phyloP scores from a whole-genome alignment of 306 rosid genomes.

The Vigna trinervia region DNA sequence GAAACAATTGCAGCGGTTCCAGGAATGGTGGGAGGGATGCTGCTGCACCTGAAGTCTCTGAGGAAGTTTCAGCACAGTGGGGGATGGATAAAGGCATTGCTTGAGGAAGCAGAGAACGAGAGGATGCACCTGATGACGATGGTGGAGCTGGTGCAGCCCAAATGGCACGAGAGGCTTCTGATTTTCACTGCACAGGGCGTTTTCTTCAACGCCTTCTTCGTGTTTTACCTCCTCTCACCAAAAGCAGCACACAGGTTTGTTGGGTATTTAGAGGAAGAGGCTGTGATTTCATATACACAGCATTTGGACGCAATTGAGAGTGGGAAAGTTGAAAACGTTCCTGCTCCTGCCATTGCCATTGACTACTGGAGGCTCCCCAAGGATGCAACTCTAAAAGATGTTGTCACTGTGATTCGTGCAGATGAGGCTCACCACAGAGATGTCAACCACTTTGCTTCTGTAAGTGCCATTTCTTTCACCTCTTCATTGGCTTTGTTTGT shows the following conservation, averaged over 20 bases:
- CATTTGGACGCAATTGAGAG: slow-evolving; percentile 61
- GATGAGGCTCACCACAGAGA: slow-evolving; percentile 87
- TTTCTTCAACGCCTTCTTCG: slow-evolving; percentile 78
- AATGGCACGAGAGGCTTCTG: slow-evolving; percentile 74
- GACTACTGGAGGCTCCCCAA: slow-evolving; percentile 85
- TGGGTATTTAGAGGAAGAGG: slow-evolving; percentile 86
- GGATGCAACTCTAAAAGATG: slow-evolving; percentile 74
- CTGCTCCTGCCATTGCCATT: slow-evolving; percentile 83
- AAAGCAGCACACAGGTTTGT: slow-evolving; percentile 75
- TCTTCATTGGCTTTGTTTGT: neutral
- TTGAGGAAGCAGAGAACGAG: slow-evolving; percentile 89
- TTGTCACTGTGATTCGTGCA: slow-evolving; percentile 76
- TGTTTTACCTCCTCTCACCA: slow-evolving; percentile 64
- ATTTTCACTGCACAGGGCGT: slow-evolving; percentile 79
- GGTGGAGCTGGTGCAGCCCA: slow-evolving; percentile 78
- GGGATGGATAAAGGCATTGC: slow-evolving; percentile 82
- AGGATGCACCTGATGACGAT: slow-evolving; percentile 90
- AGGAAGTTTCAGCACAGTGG: slow-evolving; percentile 73
- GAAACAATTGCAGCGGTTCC: slow-evolving; percentile 87
- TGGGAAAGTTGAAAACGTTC: slow-evolving; percentile 70
- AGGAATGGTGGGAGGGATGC: slow-evolving; percentile 86
- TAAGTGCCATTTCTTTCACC: slow-evolving; percentile 41
- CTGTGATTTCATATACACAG: slow-evolving; percentile 68
- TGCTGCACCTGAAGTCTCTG: slow-evolving; percentile 69
- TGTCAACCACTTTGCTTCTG: slow-evolving; percentile 86